Conservation (phyloP, 2,329 filamentous ascomycete species). For the Fusarium vanettenii region DNA sequence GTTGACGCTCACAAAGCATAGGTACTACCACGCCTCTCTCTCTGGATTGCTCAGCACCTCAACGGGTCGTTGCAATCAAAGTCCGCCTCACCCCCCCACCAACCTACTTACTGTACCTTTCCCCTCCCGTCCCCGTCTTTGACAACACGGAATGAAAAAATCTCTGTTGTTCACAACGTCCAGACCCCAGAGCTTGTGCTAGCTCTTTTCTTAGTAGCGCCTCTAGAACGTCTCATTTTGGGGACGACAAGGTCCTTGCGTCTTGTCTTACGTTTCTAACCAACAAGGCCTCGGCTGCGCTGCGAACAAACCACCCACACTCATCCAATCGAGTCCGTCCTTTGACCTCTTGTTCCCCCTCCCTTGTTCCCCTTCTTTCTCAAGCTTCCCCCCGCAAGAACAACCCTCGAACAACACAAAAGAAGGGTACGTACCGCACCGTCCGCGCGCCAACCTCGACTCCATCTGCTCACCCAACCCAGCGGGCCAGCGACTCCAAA, state of each 20-base stretch:
- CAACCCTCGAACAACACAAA: not conserved
- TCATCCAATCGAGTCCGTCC: not conserved
- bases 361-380: not conserved
- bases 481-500: constrained; percentile 41
- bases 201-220: constrained; percentile 1
- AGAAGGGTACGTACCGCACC: constrained; percentile 28
- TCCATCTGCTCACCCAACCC: constrained; percentile 30
- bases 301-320: not conserved
- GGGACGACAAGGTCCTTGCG: not conserved
- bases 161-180: not conserved
- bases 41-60: not conserved
- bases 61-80: not conserved
- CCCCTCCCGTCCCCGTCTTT: not conserved
- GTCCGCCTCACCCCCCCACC: not conserved
- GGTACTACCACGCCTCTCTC: not conserved
- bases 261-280: not conserved
- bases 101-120: not conserved
- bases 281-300: not conserved
- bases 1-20: not conserved
- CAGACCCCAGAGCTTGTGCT: constrained; percentile 1
- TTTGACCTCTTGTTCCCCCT: not conserved
- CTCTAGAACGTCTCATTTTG: not conserved
- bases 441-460: constrained; percentile 1
- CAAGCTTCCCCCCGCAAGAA: not conserved
- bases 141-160: not conserved